A percentile compares a stretch with the other conserved stretches of the same genome.
These are phyloP conservation scores for Hippophae tibetana DNA, from an alignment of 306 rosid species.

Conservation along the genomic window DNA sequence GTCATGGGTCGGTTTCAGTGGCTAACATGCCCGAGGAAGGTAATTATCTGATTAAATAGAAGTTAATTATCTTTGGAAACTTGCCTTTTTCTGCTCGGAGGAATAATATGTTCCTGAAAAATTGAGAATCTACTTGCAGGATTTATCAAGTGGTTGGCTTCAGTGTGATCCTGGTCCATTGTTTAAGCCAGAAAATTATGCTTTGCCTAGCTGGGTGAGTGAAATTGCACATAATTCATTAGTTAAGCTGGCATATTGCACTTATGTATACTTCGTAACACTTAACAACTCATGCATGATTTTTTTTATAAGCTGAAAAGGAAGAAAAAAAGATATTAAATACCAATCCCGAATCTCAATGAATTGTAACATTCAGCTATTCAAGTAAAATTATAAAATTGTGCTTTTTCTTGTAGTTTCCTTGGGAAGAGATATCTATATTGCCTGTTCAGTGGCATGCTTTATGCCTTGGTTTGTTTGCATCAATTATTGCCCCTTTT, in stretches of 20 bases:
- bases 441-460: constrained; percentile 94
- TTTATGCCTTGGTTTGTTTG: constrained; percentile 77
- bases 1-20: constrained; percentile 78
- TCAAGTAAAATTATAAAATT: background rate
- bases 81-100: constrained; percentile 10
- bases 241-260: constrained; percentile 4
- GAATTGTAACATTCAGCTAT: constrained; percentile 6
- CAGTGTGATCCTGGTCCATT: constrained; percentile 88
- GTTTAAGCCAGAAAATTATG: constrained; percentile 63
- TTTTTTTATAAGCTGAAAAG: too few species aligned
- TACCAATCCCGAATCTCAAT: constrained; percentile 16
- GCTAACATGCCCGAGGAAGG: constrained; percentile 98
- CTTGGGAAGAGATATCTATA: constrained; percentile 72
- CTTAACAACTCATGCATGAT: too few species aligned
- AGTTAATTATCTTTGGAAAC: constrained; percentile 8
- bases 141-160: constrained; percentile 89
- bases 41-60: constrained; percentile 27
- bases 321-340: background rate
- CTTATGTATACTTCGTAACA: too few species aligned
- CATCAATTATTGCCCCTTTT: constrained; percentile 94
- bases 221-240: constrained; percentile 49
- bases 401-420: constrained; percentile 42
- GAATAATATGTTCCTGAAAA: constrained; percentile 14
- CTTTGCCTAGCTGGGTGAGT: constrained; percentile 64
- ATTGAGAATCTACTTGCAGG: constrained; percentile 47